Evolutionary conservation across 1,139 yeast species (phyloP).

Genomic region (Diutina ranongensis): DNA sequence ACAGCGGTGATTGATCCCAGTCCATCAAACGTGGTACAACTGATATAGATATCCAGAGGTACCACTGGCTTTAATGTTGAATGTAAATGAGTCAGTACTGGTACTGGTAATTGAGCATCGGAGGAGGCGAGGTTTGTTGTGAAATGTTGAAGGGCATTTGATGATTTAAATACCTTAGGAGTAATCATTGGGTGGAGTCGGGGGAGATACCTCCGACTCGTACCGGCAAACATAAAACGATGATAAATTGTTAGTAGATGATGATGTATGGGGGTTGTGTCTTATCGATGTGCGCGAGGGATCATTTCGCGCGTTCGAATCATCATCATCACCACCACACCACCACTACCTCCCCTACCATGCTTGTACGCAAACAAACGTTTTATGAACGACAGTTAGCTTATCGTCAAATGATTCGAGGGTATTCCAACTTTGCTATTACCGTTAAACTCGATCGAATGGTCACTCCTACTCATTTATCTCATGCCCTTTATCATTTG

Average conservation of each 20-base stretch:
- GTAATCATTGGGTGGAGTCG: too few relatives aligned
- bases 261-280: too few relatives aligned
- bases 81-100: not conserved
- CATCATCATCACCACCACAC: too few relatives aligned
- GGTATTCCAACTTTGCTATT: not conserved
- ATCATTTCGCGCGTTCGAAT: too few relatives aligned
- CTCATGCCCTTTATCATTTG: not conserved
- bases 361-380: too few relatives aligned
- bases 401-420: not conserved
- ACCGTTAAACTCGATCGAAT: not conserved
- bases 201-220: too few relatives aligned
- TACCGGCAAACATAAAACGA: too few relatives aligned
- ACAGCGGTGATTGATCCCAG: conserved; percentile 66
- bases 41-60: conserved; percentile 46
- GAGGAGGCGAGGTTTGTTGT: not conserved
- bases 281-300: too few relatives aligned
- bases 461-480: conserved; percentile 1
- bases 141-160: conserved; percentile 2
- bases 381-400: conserved; percentile 4
- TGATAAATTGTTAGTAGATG: too few relatives aligned
- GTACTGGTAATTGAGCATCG: not conserved
- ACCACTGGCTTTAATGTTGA: conserved; percentile 37
- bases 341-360: too few relatives aligned
- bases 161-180: too few relatives aligned
- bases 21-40: conserved; percentile 64